Base-by-base conservation (phyloP, 345 rosid genomes). In the Lenwebbia sp. region DNA sequence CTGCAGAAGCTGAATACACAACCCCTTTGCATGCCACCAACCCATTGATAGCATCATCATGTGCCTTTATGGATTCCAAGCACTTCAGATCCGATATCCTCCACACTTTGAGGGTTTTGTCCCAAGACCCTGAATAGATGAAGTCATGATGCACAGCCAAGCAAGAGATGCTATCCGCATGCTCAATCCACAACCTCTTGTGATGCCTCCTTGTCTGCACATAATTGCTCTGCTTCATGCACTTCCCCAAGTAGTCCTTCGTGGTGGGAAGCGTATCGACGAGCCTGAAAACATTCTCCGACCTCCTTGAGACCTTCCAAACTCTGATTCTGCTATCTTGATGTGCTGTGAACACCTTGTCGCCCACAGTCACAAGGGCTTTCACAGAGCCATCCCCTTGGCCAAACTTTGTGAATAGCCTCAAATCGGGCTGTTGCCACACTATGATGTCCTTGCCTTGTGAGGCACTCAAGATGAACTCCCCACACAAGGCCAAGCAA, bases 371-470 rank as follows among this genome's bases (percentile, higher is more conserved):
- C 14, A 96, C 91, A 1, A 97, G 84, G 82, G 99, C 96, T 87
- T 97, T 97, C 22, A 97, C 96, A 11, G 98, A 92, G 5, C 99
- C 99, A 14, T 95, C 96, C 0, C 99, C 99, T 60, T 94, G 94
- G 26, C 99, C 99, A 21, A 97, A 97, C 90, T 97, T 97, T 0
- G 99, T 92, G 86, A 97, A 95, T 87, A 91, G 82, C 90, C 92
- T 92, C 91, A 97, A 88, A 88, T 97, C 99, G 23, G 99, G 99
- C 92, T 95, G 98, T 65, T 97, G 99, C 99, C 99, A 97, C 10
- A 96, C 99, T 54, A 97, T 97, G 26, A 97, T 97, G 87, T 97
- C 99, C 85, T 92, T 97, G 0, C 99, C 99, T 44, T 95, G 98
- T 5, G 99, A 97, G 3, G 98, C 99, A 62, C 96, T 97, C 60